A percentile compares a stretch with the other conserved stretches of the same genome.
Conservation (phyloP, 2,329 filamentous ascomycete genomes). For the Diaporthe sp. region DNA sequence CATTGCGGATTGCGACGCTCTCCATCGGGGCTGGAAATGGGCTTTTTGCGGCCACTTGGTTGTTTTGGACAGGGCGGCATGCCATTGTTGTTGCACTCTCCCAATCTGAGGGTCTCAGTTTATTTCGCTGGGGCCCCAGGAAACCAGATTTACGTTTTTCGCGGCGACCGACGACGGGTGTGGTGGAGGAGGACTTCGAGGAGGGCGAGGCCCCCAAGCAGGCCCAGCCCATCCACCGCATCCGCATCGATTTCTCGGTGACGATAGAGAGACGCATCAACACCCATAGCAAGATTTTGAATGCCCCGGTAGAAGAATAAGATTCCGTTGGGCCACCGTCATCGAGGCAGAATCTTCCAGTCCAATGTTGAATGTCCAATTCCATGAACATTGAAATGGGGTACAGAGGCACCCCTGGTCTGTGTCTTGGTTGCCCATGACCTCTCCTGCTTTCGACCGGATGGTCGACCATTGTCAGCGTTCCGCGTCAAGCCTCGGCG, state of each 20-base stretch:
- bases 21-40: neutral
- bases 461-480: too few relatives aligned
- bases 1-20: slow-evolving; percentile 1
- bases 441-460: too few relatives aligned
- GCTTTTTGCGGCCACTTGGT: neutral
- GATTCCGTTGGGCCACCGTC: too few relatives aligned
- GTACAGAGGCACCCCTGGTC: too few relatives aligned
- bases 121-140: neutral
- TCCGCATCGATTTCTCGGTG: slow-evolving; percentile 83
- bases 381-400: too few relatives aligned
- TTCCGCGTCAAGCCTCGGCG: too few relatives aligned
- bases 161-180: slow-evolving; percentile 47
- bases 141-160: slow-evolving; percentile 26
- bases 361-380: too few relatives aligned
- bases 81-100: neutral
- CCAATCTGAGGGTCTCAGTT: neutral
- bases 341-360: too few relatives aligned
- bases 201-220: slow-evolving; percentile 73
- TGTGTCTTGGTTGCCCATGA: too few relatives aligned
- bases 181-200: slow-evolving; percentile 76
- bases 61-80: neutral
- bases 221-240: slow-evolving; percentile 88
- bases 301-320: too few relatives aligned
- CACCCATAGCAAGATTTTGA: too few relatives aligned
- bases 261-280: too few relatives aligned